Evolutionary conservation across 2,329 filamentous ascomycete genomes (phyloP).

Genomic region (Sclerotinia nivalis): DNA sequence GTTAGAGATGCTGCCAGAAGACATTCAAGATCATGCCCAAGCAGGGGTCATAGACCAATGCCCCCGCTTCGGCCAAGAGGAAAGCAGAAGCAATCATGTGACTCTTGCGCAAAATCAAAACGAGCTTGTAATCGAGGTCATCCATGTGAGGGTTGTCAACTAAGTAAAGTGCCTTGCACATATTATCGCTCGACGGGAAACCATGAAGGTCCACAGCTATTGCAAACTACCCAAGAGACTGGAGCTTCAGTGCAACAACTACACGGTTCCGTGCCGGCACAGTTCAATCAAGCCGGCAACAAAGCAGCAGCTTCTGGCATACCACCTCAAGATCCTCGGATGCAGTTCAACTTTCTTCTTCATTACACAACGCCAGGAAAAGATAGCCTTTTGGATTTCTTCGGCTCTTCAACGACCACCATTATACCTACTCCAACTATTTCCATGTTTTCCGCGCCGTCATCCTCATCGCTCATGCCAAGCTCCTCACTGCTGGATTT

Average conservation of each 20-base stretch:
- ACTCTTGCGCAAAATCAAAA: slow-evolving; percentile 22
- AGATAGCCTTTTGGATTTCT: background rate
- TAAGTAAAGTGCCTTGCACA: background rate
- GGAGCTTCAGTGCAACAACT: too few species aligned
- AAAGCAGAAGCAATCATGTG: slow-evolving; percentile 23
- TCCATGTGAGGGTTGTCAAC: slow-evolving; percentile 15
- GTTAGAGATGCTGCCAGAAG: slow-evolving; percentile 22
- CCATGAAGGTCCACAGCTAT: background rate
- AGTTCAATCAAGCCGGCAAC: background rate
- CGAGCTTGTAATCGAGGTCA: slow-evolving; percentile 15
- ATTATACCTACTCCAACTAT: background rate
- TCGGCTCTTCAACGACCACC: background rate
- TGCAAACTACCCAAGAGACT: background rate
- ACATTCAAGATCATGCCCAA: slow-evolving; percentile 21
- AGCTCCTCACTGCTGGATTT: background rate
- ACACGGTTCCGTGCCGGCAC: background rate
- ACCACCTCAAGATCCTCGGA: background rate
- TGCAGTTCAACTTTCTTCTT: slow-evolving; percentile 31
- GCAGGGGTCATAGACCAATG: slow-evolving; percentile 13
- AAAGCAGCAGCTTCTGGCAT: background rate
- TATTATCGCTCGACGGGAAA: slow-evolving; percentile 15
- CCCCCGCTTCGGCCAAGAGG: slow-evolving; percentile 17
- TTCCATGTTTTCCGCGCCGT: background rate
- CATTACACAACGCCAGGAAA: slow-evolving; percentile 38
- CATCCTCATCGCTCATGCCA: background rate